Conservation (phyloP, 345 rosid genomes). For the Trapa incisa region DNA sequence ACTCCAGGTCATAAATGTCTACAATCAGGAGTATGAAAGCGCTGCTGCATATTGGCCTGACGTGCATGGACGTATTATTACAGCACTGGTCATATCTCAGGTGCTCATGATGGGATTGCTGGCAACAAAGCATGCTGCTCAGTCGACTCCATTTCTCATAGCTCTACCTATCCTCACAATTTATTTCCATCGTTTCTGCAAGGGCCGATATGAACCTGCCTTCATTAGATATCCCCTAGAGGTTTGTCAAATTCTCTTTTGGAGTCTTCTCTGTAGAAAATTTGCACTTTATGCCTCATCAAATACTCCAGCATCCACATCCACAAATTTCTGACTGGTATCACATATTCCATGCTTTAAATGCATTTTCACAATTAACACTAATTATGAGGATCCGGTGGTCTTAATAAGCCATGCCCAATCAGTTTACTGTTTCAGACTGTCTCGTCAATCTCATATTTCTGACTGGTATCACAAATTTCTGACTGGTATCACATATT, state of each 20-base stretch:
- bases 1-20: constrained; percentile 75
- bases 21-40: constrained; percentile 83
- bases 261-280: no score
- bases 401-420: no score
- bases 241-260: constrained; percentile 21
- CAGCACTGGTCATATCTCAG: constrained; percentile 67
- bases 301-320: no score
- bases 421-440: no score
- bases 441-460: no score
- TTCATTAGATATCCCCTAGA: constrained; percentile 59
- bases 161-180: constrained; percentile 68
- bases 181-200: constrained; percentile 51
- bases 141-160: constrained; percentile 58
- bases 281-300: no score
- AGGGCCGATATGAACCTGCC: constrained; percentile 71
- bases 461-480: no score
- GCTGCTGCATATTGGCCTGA: constrained; percentile 94
- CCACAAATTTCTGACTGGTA: no score
- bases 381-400: no score
- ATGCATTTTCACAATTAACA: no score
- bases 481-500: no score
- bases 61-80: constrained; percentile 64
- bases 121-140: constrained; percentile 43
- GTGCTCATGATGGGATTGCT: constrained; percentile 64
- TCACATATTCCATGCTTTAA: no score